These are phyloP conservation scores for Trichosporon coremiiforme DNA, from an alignment of 1,284 basidiomycete species.

Conservation along the genomic window DNA sequence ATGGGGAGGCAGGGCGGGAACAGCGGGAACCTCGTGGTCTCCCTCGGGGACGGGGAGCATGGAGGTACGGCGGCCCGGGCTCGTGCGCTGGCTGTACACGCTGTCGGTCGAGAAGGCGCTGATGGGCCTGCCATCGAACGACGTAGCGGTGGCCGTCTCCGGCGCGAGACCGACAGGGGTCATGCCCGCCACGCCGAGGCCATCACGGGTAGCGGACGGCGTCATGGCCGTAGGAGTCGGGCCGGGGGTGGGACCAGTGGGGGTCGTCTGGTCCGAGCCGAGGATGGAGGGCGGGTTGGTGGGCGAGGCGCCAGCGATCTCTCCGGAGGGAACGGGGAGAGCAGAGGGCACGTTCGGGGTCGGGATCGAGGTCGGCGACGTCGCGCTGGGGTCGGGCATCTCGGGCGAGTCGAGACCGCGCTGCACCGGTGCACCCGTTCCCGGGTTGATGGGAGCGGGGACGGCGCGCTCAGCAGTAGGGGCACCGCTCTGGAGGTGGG, in stretches of 20 bases:
- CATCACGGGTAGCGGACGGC: not conserved
- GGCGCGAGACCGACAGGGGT: not conserved
- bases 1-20: constrained; percentile 1
- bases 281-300: not conserved
- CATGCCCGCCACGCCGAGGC: not conserved
- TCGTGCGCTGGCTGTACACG: not conserved
- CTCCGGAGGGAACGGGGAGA: not conserved
- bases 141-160: not conserved
- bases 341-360: constrained; percentile 2
- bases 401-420: constrained; percentile 18
- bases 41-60: constrained; percentile 9
- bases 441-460: not conserved
- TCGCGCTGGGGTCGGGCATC: constrained; percentile 17
- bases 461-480: not conserved
- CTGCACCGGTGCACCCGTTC: not conserved
- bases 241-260: constrained; percentile 3
- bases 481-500: not conserved
- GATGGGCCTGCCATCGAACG: not conserved
- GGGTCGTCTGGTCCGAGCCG: constrained; percentile 9
- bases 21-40: not conserved
- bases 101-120: constrained; percentile 15
- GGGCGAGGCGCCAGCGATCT: not conserved
- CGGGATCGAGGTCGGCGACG: constrained; percentile 15
- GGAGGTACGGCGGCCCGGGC: not conserved
- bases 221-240: not conserved